These are phyloP conservation scores for Cyclotella sp. DNA, from an alignment of 108 stramenopile species.

Conservation along the genomic window DNA sequence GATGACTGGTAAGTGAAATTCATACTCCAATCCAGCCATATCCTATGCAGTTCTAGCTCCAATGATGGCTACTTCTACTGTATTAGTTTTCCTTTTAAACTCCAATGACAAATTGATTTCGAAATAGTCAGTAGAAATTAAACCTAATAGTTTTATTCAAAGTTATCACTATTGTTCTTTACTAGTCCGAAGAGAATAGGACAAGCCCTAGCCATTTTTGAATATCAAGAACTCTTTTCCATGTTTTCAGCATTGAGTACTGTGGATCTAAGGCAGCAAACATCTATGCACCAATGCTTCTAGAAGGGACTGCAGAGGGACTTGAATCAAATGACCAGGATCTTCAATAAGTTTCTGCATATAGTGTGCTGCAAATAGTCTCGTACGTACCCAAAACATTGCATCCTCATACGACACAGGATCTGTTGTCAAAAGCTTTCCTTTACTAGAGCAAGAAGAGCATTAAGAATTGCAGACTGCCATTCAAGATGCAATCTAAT, in stretches of 20 bases:
- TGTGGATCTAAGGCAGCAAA: conserved; percentile 68
- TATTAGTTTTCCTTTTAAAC: too few species aligned
- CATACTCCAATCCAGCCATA: too few species aligned
- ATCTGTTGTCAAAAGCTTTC: conserved; percentile 28
- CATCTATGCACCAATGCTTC: conserved; percentile 54
- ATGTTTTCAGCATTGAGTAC: conserved; percentile 62
- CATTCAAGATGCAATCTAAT: background rate
- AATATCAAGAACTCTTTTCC: background rate
- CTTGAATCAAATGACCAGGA: conserved; percentile 56
- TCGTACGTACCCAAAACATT: conserved; percentile 62
- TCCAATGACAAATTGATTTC: too few species aligned
- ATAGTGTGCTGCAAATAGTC: conserved; percentile 77
- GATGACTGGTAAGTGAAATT: conserved; percentile 66
- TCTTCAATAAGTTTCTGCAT: conserved; percentile 64
- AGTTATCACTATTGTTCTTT: too few species aligned
- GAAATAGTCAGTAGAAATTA: too few species aligned
- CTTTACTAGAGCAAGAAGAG: background rate
- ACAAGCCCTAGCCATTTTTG: too few species aligned
- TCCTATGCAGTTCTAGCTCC: too few species aligned
- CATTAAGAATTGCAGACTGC: background rate
- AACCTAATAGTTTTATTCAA: too few species aligned
- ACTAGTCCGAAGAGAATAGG: too few species aligned
- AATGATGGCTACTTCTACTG: too few species aligned
- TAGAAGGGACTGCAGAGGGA: conserved; percentile 55
- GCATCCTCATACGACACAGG: conserved; percentile 12